Conservation (phyloP, 2,329 filamentous ascomycete genomes). For the Helminthosporium solani region DNA sequence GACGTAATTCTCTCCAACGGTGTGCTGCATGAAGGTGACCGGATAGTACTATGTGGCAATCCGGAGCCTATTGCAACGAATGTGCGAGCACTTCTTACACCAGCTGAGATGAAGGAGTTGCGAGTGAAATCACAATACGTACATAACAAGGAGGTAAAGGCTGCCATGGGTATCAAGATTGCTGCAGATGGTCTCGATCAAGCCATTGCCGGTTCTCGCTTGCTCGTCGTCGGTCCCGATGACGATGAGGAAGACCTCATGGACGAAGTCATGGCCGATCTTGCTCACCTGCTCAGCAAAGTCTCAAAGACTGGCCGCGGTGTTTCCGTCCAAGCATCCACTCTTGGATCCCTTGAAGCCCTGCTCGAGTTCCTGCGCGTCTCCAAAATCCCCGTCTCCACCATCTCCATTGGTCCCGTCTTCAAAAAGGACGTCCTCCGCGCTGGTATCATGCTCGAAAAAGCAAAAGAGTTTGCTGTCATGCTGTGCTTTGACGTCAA, state of each 20-base stretch:
- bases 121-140: constrained; percentile 96
- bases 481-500: constrained; percentile 99
- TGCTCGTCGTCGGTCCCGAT: constrained; percentile 90
- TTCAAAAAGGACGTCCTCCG: constrained; percentile 98
- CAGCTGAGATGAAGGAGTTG: constrained; percentile 87
- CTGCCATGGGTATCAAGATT: constrained; percentile 97
- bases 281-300: constrained; percentile 85
- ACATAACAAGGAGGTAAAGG: constrained; percentile 99
- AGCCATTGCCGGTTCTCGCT: constrained; percentile 91
- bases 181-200: constrained; percentile 92
- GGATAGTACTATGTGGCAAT: constrained; percentile 93
- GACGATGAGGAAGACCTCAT: constrained; percentile 97
- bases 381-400: constrained; percentile 95
- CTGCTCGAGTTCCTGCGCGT: constrained; percentile 92
- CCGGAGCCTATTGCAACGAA: constrained; percentile 95
- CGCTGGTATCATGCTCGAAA: constrained; percentile 92
- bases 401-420: constrained; percentile 95
- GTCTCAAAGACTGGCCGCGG: constrained; percentile 90
- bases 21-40: constrained; percentile 89
- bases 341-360: constrained; percentile 93
- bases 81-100: constrained; percentile 89
- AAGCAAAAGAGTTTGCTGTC: constrained; percentile 90
- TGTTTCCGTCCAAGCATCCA: constrained; percentile 96
- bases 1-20: constrained; percentile 96
- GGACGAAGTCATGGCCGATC: constrained; percentile 93